phyloP scores from a whole-genome alignment of 257 asterid species.

The Plantago ovata region DNA sequence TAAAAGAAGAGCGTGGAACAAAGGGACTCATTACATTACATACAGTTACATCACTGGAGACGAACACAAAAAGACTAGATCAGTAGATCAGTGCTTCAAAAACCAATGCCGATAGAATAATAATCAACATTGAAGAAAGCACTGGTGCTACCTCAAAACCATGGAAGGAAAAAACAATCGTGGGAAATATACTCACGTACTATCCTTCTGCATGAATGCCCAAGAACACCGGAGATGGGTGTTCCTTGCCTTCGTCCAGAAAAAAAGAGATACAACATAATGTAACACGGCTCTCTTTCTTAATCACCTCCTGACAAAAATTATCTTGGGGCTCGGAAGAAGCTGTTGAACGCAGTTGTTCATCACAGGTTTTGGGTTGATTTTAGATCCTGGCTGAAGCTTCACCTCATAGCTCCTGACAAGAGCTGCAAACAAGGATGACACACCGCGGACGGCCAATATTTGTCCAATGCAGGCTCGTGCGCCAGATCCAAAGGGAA shows the following conservation, averaged over 20 bases:
- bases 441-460: constrained; percentile 29
- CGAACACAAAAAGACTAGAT: constrained; percentile 20
- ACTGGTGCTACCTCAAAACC: constrained; percentile 30
- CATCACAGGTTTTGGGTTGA: constrained; percentile 26
- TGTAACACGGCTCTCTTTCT: constrained; percentile 9
- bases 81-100: constrained; percentile 29
- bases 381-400: constrained; percentile 30
- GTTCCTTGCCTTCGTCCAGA: background rate
- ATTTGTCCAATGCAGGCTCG: constrained; percentile 44
- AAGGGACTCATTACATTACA: background rate
- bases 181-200: constrained; percentile 5
- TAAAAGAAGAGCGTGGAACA: background rate
- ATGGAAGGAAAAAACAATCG: constrained; percentile 20
- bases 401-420: constrained; percentile 32
- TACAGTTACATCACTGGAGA: constrained; percentile 1
- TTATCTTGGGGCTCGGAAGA: constrained; percentile 32
- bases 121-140: constrained; percentile 16
- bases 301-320: constrained; percentile 21
- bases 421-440: constrained; percentile 38
- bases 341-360: constrained; percentile 26
- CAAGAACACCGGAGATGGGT: constrained; percentile 18
- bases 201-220: constrained; percentile 18
- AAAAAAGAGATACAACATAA: background rate
- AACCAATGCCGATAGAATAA: constrained; percentile 21
- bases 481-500: constrained; percentile 44